Evolutionary conservation across 1,284 basidiomycete species (phyloP).

Genomic region (Sporisorium reilianum): DNA sequence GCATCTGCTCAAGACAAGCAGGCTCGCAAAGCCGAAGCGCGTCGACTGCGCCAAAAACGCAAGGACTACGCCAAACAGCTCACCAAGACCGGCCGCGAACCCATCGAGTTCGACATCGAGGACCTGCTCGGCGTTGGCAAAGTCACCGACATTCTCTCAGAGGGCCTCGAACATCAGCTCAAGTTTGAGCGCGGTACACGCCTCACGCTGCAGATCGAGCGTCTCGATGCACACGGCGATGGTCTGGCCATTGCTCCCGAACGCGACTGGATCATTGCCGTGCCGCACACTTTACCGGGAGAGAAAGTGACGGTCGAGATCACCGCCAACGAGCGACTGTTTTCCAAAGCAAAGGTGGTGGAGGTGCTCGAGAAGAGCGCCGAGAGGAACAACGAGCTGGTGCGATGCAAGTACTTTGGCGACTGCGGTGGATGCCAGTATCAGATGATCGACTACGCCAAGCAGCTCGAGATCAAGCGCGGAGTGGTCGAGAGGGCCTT

Average conservation of each 20-base stretch:
- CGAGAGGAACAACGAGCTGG: conserved; percentile 45
- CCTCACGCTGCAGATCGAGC: conserved; percentile 52
- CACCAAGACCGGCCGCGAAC: conserved; percentile 63
- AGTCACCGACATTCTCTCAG: conserved; percentile 54
- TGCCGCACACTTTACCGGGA: conserved; percentile 61
- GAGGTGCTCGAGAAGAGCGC: conserved; percentile 38
- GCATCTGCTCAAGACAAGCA: conserved; percentile 33
- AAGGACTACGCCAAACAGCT: conserved; percentile 60
- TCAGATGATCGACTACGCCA: conserved; percentile 80
- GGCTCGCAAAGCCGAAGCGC: conserved; percentile 44
- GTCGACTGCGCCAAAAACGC: conserved; percentile 56
- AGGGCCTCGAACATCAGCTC: conserved; percentile 52
- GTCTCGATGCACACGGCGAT: conserved; percentile 66
- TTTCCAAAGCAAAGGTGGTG: conserved; percentile 58
- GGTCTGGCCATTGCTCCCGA: conserved; percentile 60
- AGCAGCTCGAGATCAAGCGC: conserved; percentile 86
- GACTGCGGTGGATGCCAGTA: conserved; percentile 68
- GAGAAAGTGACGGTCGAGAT: conserved; percentile 59
- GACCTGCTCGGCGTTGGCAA: conserved; percentile 56
- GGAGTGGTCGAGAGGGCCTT: conserved; percentile 88
- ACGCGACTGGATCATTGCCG: conserved; percentile 62
- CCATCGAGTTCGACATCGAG: conserved; percentile 65
- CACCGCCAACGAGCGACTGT: conserved; percentile 57
- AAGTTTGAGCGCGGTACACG: conserved; percentile 54
- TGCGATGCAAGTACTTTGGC: conserved; percentile 67